Percentiles rank a stretch among this genome's conserved stretches.
Evolutionary conservation across 2,329 filamentous ascomycete species (phyloP).

Genomic region (Drechslerella dactyloides): DNA sequence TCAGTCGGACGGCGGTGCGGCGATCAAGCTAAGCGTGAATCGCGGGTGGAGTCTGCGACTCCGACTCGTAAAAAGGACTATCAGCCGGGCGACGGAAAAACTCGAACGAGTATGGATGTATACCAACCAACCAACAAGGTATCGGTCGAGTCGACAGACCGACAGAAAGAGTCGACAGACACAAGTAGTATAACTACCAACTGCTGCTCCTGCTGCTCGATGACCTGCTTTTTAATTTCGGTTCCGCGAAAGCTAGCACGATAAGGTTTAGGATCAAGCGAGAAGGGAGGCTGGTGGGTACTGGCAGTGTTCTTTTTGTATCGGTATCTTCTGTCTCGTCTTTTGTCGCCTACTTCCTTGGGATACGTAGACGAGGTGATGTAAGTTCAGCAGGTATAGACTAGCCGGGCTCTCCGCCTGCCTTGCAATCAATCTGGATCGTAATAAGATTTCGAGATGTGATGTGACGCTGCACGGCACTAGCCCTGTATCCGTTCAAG

Average conservation of each 20-base stretch:
- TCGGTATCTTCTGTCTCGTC: not conserved
- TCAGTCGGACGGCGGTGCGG: not conserved
- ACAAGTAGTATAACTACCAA: not conserved
- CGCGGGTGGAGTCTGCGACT: conserved; percentile 1
- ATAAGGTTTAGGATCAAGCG: conserved; percentile 51
- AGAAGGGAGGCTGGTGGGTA: conserved; percentile 38
- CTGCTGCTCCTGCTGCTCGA: conserved; percentile 10
- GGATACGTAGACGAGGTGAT: conserved; percentile 26
- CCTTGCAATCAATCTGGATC: conserved; percentile 5
- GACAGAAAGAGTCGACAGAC: conserved; percentile 17
- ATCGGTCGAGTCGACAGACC: conserved; percentile 38
- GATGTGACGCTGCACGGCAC: conserved; percentile 9
- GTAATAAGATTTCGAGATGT: not conserved
- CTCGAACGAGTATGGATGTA: not conserved
- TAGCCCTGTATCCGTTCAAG: conserved; percentile 2
- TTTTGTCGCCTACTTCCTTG: conserved; percentile 27
- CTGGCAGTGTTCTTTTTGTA: conserved; percentile 2
- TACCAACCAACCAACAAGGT: conserved; percentile 25
- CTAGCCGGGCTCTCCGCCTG: not conserved
- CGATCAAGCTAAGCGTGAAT: not conserved
- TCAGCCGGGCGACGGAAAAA: conserved; percentile 1
- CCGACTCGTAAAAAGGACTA: not conserved
- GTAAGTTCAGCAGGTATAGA: conserved; percentile 2
- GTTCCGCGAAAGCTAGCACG: conserved; percentile 39
- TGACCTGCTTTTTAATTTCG: conserved; percentile 50